Evolutionary conservation across 2,329 filamentous ascomycete genomes (phyloP), one percentile per base, ranked within the genome.

Genomic region (Botrytis pseudocinerea): DNA sequence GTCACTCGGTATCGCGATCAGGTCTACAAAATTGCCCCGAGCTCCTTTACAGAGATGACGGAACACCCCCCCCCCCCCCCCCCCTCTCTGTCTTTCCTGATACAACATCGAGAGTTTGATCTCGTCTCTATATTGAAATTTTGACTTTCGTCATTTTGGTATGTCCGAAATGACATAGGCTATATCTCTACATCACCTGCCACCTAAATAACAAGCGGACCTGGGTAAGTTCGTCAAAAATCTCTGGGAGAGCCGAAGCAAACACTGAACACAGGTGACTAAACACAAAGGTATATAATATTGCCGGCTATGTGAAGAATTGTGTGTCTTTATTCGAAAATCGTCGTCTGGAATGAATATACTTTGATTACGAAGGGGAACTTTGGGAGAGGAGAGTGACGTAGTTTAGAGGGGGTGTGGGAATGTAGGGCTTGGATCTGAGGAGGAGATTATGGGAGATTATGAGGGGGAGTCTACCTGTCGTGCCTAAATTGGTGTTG

Each of bases 291-390:
- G 5, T 51, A 12, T 14, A n/a, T 7, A 16, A 6, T n/a, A 4
- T 12, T 54, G 1, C 25, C 12, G 25, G 48, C 10, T 2, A 25
- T 16, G 12, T n/a, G 48, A n/a, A n/a, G 4, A n/a, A 16, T n/a
- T 14, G 12, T 54, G 0, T 54, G 2, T 16, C 0, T 54, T 54
- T n/a, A 54, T n/a, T 54, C 2, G 16, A 54, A n/a, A 16, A 54
- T 0, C 6, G 2, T 6, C 14, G 2, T n/a, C 25, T n/a, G 12
- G 48, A 2, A n/a, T 16, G 2, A 54, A 3, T 32, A 59, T 59
- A 18, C 8, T 28, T 22, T 32, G 16, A 1, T 59, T 59, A 9
- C 32, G 54, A 32, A 2, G n/a, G 16, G 1, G n/a, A 8, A 2
- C 7, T 14, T 20, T 57, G 54, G n/a, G 28, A 22, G 18, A 35